A percentile compares a stretch with the other conserved stretches of the same genome.
These are phyloP conservation scores for Sechiopsis laciniata DNA, from an alignment of 306 rosid genomes.

Conservation along the genomic window DNA sequence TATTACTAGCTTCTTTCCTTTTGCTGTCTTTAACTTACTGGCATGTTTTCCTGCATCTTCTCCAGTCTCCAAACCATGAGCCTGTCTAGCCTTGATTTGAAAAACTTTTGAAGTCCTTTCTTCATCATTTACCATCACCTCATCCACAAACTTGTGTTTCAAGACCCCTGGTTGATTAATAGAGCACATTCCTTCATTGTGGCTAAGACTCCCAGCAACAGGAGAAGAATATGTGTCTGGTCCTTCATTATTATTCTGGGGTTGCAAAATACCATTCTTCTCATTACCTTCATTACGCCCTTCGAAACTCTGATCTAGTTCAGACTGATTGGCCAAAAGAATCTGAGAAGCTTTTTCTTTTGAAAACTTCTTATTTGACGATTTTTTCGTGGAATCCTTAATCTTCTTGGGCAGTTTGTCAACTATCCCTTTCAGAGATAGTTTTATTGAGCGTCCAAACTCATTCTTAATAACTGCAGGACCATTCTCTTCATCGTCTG, in stretches of 20 bases:
- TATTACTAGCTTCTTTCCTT: constrained; percentile 86
- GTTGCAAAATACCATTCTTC: constrained; percentile 47
- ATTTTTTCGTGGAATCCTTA: constrained; percentile 65
- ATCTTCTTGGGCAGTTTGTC: constrained; percentile 68
- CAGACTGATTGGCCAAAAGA: constrained; percentile 35
- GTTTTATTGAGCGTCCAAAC: constrained; percentile 65
- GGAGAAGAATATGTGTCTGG: constrained; percentile 55
- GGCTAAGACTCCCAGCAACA: constrained; percentile 57
- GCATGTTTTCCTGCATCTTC: constrained; percentile 64
- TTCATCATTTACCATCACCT: constrained; percentile 90
- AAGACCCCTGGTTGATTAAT: constrained; percentile 51
- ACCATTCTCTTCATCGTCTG: constrained; percentile 82
- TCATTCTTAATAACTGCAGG: constrained; percentile 62
- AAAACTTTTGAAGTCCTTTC: constrained; percentile 63
- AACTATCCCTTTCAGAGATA: constrained; percentile 64
- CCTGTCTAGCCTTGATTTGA: constrained; percentile 58
- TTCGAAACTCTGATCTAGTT: constrained; percentile 23
- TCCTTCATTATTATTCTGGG: constrained; percentile 36
- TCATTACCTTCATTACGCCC: constrained; percentile 53
- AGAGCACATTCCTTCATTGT: constrained; percentile 47
- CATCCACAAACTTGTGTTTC: constrained; percentile 85
- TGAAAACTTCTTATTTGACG: constrained; percentile 44
- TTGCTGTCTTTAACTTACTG: constrained; percentile 52
- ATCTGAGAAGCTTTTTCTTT: constrained; percentile 59
- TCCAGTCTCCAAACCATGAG: constrained; percentile 53